Evolutionary conservation across 139 green algal species (phyloP), one percentile per base, ranked within the genome.

Genomic region (Mesotaenium endlicherianum): DNA sequence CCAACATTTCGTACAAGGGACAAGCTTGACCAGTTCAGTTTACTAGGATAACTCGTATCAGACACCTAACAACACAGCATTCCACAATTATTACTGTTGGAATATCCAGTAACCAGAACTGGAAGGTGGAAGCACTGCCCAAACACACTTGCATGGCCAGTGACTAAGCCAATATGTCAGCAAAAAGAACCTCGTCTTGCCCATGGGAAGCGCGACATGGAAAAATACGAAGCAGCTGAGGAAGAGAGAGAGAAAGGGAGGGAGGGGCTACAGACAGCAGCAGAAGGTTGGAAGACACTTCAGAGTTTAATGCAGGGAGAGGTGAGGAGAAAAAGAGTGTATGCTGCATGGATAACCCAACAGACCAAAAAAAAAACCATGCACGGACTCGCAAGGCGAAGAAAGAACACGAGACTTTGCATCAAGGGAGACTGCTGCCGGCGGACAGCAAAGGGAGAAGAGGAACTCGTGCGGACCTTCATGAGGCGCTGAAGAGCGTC

Each of bases 401-500:
- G 47, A 57, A 57, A 57, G 8, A 11, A 57, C 47, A 57, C 11
- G 8, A 57, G 8, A 57, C 47, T 11, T 57, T 8, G 8, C 47
- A 57, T 57, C 47, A 57, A 26, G 8, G 8, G 47, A 57, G 11
- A 57, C 47, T 11, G 47, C 47, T 26, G 8, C 11, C 47, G 8
- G 11, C 47, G 8, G 11, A 8, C 47, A 26, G 11, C 47, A 8
- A 57, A 11, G 11, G 8, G 47, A 11, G 8, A 57, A 26, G 8
- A 11, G 47, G 8, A 11, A 57, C 8, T 26, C 47, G 58, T 34
- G n/a, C n/a, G n/a, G n/a, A 93, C 75, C 14, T 79, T 64, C 93
- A 98, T 94, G 1, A 97, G 86, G 16, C 3, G 38, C 50, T 94
- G 88, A 31, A 94, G 85, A 8, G 91, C 87, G 17, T 87, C 92